A percentile compares a stretch with the other conserved stretches of the same genome.
Conservation (phyloP, 2,329 filamentous ascomycete genomes). For the Diaporthe longicolla region DNA sequence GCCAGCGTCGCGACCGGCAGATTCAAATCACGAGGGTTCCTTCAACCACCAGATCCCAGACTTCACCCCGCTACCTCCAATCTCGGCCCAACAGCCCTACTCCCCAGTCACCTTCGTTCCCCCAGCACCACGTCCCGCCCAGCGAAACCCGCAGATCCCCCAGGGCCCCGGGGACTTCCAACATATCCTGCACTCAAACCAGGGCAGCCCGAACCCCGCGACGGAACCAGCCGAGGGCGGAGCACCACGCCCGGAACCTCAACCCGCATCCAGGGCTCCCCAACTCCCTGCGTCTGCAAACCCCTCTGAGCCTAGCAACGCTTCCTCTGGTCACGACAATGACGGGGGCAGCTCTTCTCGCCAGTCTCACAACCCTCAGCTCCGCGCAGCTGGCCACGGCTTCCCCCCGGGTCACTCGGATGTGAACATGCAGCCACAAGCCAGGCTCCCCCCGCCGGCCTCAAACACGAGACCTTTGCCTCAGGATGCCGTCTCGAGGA, state of each 20-base stretch:
- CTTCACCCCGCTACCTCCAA: slow-evolving; percentile 26
- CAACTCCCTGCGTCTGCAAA: not conserved
- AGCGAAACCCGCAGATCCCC: slow-evolving; percentile 22
- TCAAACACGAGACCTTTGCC: not conserved
- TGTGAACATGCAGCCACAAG: slow-evolving; percentile 24
- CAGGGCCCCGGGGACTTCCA: slow-evolving; percentile 36
- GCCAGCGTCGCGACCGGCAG: slow-evolving; percentile 27
- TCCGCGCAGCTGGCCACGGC: not conserved
- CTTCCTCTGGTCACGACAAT: slow-evolving; percentile 14
- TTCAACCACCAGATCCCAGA: slow-evolving; percentile 32
- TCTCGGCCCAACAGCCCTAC: slow-evolving; percentile 30
- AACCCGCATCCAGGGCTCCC: not conserved
- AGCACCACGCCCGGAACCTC: not conserved
- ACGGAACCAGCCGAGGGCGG: not conserved
- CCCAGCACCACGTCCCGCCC: slow-evolving; percentile 8
- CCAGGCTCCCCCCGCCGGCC: slow-evolving; percentile 22
- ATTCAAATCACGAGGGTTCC: slow-evolving; percentile 14
- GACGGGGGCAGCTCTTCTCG: slow-evolving; percentile 12
- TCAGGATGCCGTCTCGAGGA: slow-evolving; percentile 14
- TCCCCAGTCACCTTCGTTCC: slow-evolving; percentile 23
- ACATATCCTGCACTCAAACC: slow-evolving; percentile 33
- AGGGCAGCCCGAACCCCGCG: slow-evolving; percentile 13
- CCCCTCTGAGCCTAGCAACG: not conserved
- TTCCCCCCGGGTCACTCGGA: not conserved
- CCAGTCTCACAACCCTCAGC: slow-evolving; percentile 7